Evolutionary conservation across 768 basidiomycete species (phyloP).

Genomic region (Serendipita indica): DNA sequence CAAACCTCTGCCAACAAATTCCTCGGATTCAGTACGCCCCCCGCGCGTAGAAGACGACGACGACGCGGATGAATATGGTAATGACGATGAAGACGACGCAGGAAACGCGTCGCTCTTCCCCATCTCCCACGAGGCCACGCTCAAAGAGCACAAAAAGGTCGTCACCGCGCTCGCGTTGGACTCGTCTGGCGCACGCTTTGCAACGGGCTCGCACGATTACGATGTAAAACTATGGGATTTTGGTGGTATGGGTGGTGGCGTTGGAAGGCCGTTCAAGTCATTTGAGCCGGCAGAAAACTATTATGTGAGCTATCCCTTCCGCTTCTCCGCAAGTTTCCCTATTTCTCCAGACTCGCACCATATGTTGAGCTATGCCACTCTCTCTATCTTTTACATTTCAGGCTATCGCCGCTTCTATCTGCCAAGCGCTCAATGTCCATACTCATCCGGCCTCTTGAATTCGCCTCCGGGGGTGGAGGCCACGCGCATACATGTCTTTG

Average conservation of each 20-base stretch:
- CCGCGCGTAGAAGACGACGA: too few species aligned
- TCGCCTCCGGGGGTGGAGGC: neutral
- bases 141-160: slow-evolving; percentile 95
- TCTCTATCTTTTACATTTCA: neutral
- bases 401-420: neutral
- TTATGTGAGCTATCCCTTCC: slow-evolving; percentile 40
- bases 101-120: slow-evolving; percentile 54
- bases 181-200: slow-evolving; percentile 81
- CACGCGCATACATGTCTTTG: neutral
- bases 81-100: slow-evolving; percentile 16
- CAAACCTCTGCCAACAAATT: too few species aligned
- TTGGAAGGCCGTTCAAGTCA: slow-evolving; percentile 87
- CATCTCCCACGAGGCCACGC: slow-evolving; percentile 72
- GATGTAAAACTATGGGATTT: slow-evolving; percentile 99
- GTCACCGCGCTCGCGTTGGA: slow-evolving; percentile 86
- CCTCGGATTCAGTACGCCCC: too few species aligned
- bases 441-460: neutral
- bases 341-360: neutral
- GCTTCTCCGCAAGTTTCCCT: neutral
- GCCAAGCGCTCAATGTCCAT: neutral
- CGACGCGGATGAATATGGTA: slow-evolving; percentile 14
- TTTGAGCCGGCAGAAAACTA: slow-evolving; percentile 93
- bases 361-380: neutral
- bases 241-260: slow-evolving; percentile 77
- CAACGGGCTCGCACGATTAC: slow-evolving; percentile 92